These are phyloP conservation scores for Neurospora sp. DNA, from an alignment of 495 filamentous ascomycete genomes.

Conservation along the genomic window DNA sequence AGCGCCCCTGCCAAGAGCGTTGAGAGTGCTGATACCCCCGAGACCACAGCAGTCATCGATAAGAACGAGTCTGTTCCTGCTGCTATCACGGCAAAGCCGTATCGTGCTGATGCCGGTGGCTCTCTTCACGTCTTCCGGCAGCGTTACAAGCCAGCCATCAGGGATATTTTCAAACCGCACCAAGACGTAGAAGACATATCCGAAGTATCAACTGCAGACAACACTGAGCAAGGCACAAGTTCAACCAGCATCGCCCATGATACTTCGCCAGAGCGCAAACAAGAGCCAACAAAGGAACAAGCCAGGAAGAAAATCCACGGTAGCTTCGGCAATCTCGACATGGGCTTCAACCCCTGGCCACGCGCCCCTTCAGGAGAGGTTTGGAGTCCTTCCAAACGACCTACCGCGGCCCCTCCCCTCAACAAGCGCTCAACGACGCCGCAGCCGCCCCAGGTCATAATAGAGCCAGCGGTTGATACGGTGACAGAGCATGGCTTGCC, in stretches of 20 bases:
- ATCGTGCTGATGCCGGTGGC: neutral
- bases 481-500: neutral
- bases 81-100: neutral
- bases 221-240: neutral
- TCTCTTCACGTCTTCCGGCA: neutral
- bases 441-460: neutral
- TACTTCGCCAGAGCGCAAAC: neutral
- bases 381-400: neutral
- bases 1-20: neutral
- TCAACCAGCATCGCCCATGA: neutral
- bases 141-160: neutral
- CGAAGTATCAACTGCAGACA: neutral
- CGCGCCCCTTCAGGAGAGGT: neutral
- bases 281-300: neutral
- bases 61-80: neutral
- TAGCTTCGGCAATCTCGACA: slow-evolving; percentile 1
- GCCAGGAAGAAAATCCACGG: neutral
- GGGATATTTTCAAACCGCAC: neutral
- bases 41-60: neutral
- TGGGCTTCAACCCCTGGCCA: slow-evolving; percentile 7
- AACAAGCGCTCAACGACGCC: neutral
- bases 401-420: neutral
- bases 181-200: neutral
- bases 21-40: neutral
- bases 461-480: neutral